Conservation (phyloP, 768 basidiomycete genomes). For the Xerocomus spinulosus region DNA sequence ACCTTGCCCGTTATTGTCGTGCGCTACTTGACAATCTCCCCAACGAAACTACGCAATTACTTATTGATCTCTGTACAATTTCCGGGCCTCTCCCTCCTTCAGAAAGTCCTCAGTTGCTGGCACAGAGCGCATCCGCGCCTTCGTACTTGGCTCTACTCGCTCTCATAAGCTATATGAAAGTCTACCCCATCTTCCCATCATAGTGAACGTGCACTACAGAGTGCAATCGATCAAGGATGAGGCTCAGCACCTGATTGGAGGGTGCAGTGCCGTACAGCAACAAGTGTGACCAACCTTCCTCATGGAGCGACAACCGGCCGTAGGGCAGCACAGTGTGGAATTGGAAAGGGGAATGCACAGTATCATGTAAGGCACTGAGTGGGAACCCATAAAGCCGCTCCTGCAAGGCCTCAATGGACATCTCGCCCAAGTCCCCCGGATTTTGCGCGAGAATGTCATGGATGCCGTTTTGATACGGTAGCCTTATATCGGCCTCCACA, state of each 20-base stretch:
- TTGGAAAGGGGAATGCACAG: no score
- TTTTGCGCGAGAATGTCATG: no score
- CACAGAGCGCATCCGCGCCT: constrained; percentile 33
- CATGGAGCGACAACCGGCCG: no score
- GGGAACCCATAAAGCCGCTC: no score
- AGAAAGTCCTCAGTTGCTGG: constrained; percentile 17
- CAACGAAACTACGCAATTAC: constrained; percentile 81
- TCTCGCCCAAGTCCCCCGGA: no score
- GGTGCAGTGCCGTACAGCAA: neutral
- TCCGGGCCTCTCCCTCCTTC: constrained; percentile 41
- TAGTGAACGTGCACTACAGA: no score
- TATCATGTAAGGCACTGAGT: no score
- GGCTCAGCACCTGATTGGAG: neutral
- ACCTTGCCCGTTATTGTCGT: constrained; percentile 83
- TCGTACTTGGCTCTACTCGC: constrained; percentile 82
- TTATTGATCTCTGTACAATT: constrained; percentile 89
- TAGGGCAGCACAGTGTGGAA: no score
- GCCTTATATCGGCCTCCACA: no score
- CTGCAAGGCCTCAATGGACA: no score
- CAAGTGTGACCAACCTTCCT: no score
- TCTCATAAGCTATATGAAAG: constrained; percentile 29
- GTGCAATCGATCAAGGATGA: neutral
- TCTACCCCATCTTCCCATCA: neutral
- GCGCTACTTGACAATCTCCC: constrained; percentile 80
- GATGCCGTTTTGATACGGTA: no score